Evolutionary conservation across 2,329 filamentous ascomycete genomes (phyloP).

Genomic region (Fusarium stilboides): DNA sequence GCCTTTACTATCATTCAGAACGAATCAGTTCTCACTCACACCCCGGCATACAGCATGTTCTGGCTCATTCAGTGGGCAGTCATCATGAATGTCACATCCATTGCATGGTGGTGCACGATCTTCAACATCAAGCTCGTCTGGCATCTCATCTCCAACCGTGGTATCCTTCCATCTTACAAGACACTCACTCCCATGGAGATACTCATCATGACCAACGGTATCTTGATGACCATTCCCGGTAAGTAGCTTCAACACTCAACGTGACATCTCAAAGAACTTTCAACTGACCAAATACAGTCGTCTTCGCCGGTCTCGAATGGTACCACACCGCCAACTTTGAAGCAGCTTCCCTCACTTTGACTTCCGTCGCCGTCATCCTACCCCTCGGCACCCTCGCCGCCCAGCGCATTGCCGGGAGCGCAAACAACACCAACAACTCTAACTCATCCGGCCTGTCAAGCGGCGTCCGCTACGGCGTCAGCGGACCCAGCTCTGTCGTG

Average conservation of each 20-base stretch:
- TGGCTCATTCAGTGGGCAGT: constrained; percentile 60
- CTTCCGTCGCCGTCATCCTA: constrained; percentile 66
- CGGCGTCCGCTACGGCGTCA: constrained; percentile 32
- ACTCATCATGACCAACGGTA: constrained; percentile 68
- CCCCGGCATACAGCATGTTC: constrained; percentile 44
- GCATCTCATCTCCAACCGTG: constrained; percentile 65
- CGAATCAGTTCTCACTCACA: constrained; percentile 48
- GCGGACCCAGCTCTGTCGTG: constrained; percentile 30
- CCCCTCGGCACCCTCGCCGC: constrained; percentile 68
- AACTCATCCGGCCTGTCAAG: constrained; percentile 39
- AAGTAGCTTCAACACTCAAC: constrained; percentile 32
- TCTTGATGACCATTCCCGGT: constrained; percentile 72
- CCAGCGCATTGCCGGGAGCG: constrained; percentile 58
- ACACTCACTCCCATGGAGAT: constrained; percentile 68
- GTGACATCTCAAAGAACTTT: neutral
- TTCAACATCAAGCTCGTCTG: constrained; percentile 67
- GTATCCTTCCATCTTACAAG: constrained; percentile 60
- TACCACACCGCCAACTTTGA: constrained; percentile 62
- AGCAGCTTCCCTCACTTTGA: constrained; percentile 64
- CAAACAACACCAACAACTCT: constrained; percentile 39
- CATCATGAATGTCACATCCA: constrained; percentile 59
- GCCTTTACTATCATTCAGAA: constrained; percentile 57
- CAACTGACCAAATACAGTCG: constrained; percentile 54
- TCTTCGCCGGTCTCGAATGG: constrained; percentile 67
- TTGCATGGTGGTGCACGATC: constrained; percentile 69